A percentile compares a stretch with the other conserved stretches of the same genome.
Evolutionary conservation across 1,139 yeast species (phyloP).

Genomic region (Geotrichum macrosporum): DNA sequence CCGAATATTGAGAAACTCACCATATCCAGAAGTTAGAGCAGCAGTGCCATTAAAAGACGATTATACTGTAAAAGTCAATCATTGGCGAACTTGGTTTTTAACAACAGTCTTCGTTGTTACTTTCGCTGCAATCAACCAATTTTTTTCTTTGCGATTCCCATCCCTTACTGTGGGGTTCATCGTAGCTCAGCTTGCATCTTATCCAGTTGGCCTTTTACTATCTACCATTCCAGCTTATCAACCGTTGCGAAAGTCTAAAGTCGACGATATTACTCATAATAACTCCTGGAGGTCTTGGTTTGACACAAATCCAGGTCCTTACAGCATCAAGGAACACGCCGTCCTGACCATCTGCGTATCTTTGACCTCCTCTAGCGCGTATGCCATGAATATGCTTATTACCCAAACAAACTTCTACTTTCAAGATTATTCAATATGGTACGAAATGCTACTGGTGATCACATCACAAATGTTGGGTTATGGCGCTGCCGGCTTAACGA

Average conservation of each 20-base stretch:
- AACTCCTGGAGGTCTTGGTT: constrained; percentile 41
- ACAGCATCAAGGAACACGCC: constrained; percentile 52
- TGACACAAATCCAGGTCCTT: constrained; percentile 54
- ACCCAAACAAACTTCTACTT: constrained; percentile 44
- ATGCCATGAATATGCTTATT: constrained; percentile 47
- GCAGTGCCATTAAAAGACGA: constrained; percentile 55
- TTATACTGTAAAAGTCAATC: constrained; percentile 44
- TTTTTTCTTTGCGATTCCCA: constrained; percentile 50
- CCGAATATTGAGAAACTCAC: constrained; percentile 38
- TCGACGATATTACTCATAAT: constrained; percentile 39
- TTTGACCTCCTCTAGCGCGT: constrained; percentile 46
- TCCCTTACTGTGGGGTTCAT: constrained; percentile 44
- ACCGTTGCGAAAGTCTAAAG: constrained; percentile 25
- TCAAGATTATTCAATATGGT: constrained; percentile 48
- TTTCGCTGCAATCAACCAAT: constrained; percentile 48
- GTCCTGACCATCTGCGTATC: constrained; percentile 52
- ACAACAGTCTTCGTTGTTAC: constrained; percentile 32
- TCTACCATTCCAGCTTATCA: constrained; percentile 45
- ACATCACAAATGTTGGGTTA: constrained; percentile 28
- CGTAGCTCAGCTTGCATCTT: constrained; percentile 51
- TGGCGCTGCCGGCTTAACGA: constrained; percentile 51
- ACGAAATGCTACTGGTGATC: constrained; percentile 37
- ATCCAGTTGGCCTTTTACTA: constrained; percentile 49
- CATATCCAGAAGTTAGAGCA: constrained; percentile 60
- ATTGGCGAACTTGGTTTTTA: constrained; percentile 49